Evolutionary conservation across 1,284 basidiomycete species (phyloP), one percentile per base, ranked within the genome.

Genomic region (Irpex sp.): DNA sequence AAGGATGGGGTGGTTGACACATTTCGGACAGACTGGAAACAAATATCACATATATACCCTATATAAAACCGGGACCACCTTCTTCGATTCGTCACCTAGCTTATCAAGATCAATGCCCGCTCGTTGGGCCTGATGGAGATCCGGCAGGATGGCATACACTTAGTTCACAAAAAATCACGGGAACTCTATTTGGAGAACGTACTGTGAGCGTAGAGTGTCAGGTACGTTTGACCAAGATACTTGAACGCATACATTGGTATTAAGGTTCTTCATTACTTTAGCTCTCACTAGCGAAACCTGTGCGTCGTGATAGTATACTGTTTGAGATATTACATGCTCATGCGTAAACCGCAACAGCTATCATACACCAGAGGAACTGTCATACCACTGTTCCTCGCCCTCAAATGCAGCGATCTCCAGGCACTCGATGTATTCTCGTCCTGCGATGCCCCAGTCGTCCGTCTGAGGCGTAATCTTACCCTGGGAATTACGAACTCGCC

Each of bases 101-200:
- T 3, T 85, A 83, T 68, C 67, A 75, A 17, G 77, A 83, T 61
- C 75, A 75, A 13, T 75, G 69, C n/a, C 71, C 74, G 13, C 66
- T 84, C 19, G 67, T 77, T 6, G 79, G 80, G 13, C 83, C 83
- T 26, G 77, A 79, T 36, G 76, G 68, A 43, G 83, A 85, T 67
- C 77, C 78, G 7, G 75, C 79, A 49, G 58, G 58, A 13, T 59
- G 58, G 58, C 75, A 78, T 36, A 71, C 78, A n/a, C 69, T 80
- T 19, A 70, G 72, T 7, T 69, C 78, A 9, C 67, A 80, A 21
- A 70, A 66, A 37, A 67, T 83, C 47, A 75, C 72, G 54, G 84
- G 83, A 3, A 79, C 72, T 17, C 68, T 84, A 3, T 84, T 84
- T 67, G 74, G 49, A 17, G 50, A 47, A 4, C 37, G 58, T 13